A percentile compares a stretch with the other conserved stretches of the same genome.
Evolutionary conservation across 176 grass and related monocot species (phyloP).

Genomic region (Olyra latifolia): DNA sequence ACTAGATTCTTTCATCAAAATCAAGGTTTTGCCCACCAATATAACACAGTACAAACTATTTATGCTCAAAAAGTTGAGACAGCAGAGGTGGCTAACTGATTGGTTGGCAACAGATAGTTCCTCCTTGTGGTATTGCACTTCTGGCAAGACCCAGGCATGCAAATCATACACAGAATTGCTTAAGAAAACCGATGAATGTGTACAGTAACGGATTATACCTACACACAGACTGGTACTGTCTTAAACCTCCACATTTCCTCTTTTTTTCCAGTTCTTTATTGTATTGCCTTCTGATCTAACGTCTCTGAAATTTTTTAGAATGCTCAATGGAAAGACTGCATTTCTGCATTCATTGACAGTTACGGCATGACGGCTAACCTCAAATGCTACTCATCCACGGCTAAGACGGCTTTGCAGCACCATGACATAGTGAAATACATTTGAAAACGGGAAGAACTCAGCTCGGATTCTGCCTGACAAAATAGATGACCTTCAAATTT

Average conservation of each 20-base stretch:
- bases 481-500: not conserved
- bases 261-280: not conserved
- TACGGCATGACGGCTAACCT: not conserved
- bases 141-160: constrained; percentile 17
- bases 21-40: constrained; percentile 10
- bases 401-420: not conserved
- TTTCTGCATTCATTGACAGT: constrained; percentile 15
- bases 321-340: constrained; percentile 3
- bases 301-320: constrained; percentile 19
- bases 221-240: constrained; percentile 33
- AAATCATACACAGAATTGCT: constrained; percentile 17
- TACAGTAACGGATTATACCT: not conserved
- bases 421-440: not conserved
- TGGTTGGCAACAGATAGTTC: not conserved
- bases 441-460: not conserved
- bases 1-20: constrained; percentile 46
- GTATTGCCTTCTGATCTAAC: not conserved
- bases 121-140: constrained; percentile 14
- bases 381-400: not conserved
- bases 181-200: constrained; percentile 12
- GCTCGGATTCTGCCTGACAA: constrained; percentile 5
- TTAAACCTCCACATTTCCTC: not conserved
- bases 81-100: constrained; percentile 7
- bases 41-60: constrained; percentile 4
- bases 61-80: constrained; percentile 30